Percentiles rank a stretch among this genome's conserved stretches.
Evolutionary conservation across 306 rosid species (phyloP).

Genomic region (Acmispon strigosus): DNA sequence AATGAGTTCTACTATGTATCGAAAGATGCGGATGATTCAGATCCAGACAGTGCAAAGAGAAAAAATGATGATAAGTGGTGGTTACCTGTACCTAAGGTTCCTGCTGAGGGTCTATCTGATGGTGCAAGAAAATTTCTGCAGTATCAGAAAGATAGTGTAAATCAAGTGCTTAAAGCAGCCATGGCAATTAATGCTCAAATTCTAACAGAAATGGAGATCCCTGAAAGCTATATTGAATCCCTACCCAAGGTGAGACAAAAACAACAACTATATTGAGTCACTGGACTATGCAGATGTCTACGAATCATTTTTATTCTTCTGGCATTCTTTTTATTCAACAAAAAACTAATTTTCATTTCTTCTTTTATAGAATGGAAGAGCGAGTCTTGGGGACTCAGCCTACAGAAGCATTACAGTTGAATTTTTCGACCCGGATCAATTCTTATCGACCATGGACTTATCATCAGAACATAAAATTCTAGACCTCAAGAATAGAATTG

Average conservation of each 20-base stretch:
- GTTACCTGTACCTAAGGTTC: slow-evolving; percentile 90
- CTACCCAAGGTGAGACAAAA: slow-evolving; percentile 74
- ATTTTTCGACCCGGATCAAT: slow-evolving; percentile 85
- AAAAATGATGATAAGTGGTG: slow-evolving; percentile 91
- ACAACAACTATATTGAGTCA: background rate
- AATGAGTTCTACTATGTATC: slow-evolving; percentile 75
- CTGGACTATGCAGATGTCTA: no score
- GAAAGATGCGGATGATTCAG: slow-evolving; percentile 50
- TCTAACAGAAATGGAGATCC: slow-evolving; percentile 88
- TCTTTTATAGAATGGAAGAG: slow-evolving; percentile 77
- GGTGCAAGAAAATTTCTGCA: slow-evolving; percentile 70
- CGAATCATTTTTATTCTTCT: background rate
- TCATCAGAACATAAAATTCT: slow-evolving; percentile 85
- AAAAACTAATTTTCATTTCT: background rate
- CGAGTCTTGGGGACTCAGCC: slow-evolving; percentile 81
- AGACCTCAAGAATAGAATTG: slow-evolving; percentile 86
- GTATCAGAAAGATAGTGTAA: slow-evolving; percentile 88
- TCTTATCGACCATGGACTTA: slow-evolving; percentile 71
- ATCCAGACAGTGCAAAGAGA: slow-evolving; percentile 36
- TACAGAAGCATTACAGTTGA: slow-evolving; percentile 79
- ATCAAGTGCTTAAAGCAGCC: slow-evolving; percentile 98
- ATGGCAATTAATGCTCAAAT: slow-evolving; percentile 98
- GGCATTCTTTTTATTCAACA: background rate
- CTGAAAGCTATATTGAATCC: slow-evolving; percentile 82
- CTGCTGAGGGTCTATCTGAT: slow-evolving; percentile 76